Evolutionary conservation across 1,139 yeast species (phyloP).

Genomic region (Geotrichum reessii): DNA sequence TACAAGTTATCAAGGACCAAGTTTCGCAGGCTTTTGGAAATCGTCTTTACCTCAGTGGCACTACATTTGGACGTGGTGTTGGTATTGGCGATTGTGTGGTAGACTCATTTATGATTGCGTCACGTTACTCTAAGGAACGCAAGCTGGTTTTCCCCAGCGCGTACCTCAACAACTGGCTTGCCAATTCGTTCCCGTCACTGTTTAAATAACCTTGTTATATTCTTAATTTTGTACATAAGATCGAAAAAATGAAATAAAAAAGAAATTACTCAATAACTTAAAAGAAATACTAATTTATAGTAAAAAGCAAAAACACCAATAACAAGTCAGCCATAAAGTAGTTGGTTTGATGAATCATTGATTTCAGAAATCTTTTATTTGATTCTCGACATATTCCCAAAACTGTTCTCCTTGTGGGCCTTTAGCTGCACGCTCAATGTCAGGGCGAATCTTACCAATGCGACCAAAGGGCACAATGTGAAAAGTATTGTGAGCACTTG

Average conservation of each 20-base stretch:
- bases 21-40: conserved; percentile 39
- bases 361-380: conserved; percentile 14
- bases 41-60: conserved; percentile 65
- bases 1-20: conserved; percentile 37
- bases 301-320: neutral
- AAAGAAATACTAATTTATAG: neutral
- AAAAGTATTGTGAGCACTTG: conserved; percentile 28
- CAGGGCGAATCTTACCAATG: conserved; percentile 31
- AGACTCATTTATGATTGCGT: conserved; percentile 57
- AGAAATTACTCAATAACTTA: neutral
- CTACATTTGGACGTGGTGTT: conserved; percentile 73
- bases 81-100: conserved; percentile 87
- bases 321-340: neutral
- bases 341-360: neutral
- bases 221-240: neutral
- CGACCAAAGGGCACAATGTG: conserved; percentile 39
- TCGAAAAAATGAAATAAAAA: neutral
- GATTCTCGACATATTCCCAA: conserved; percentile 33
- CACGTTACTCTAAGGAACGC: conserved; percentile 33
- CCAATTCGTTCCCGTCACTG: conserved; percentile 24
- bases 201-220: conserved; percentile 3
- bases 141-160: conserved; percentile 31
- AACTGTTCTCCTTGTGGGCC: conserved; percentile 33
- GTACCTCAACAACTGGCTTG: conserved; percentile 27
- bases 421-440: conserved; percentile 30